A percentile compares a stretch with the other conserved stretches of the same genome.
phyloP scores from a whole-genome alignment of 345 rosid genomes.

The Populus deltoides region DNA sequence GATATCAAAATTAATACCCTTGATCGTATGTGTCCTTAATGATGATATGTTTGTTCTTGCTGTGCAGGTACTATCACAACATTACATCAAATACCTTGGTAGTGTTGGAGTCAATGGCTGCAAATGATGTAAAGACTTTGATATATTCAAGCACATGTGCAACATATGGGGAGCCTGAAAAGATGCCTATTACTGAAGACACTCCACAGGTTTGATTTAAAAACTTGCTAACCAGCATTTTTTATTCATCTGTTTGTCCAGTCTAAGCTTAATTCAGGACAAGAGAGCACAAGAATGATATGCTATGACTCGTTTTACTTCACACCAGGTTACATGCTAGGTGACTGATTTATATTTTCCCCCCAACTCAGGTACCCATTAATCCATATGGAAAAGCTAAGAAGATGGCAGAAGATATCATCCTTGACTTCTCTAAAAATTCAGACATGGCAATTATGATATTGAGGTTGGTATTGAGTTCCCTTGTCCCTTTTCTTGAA shows the following conservation, averaged over 20 bases:
- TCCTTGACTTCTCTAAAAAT: conserved; percentile 82
- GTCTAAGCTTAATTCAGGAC: neutral
- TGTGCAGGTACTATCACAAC: conserved; percentile 85
- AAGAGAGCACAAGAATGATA: neutral
- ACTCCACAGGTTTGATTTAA: conserved; percentile 68
- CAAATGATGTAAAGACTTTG: conserved; percentile 72
- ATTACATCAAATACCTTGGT: conserved; percentile 92
- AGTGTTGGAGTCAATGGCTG: conserved; percentile 84
- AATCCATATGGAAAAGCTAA: conserved; percentile 99
- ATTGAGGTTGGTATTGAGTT: conserved; percentile 50
- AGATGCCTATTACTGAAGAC: conserved; percentile 90
- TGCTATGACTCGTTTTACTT: neutral
- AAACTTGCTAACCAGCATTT: neutral
- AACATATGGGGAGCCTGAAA: conserved; percentile 94
- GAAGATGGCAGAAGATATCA: conserved; percentile 98
- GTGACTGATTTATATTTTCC: conserved; percentile 3
- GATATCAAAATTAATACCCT: neutral
- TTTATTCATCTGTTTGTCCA: neutral
- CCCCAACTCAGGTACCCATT: conserved; percentile 59
- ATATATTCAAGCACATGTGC: conserved; percentile 99
- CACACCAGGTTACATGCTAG: neutral
- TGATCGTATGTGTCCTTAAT: neutral
- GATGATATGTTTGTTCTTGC: conserved; percentile 15
- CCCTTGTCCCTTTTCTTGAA: neutral
- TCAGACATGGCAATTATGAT: conserved; percentile 94